These are phyloP conservation scores for Chionographis japonica DNA, from an alignment of 106 monocot genomes.

Conservation along the genomic window DNA sequence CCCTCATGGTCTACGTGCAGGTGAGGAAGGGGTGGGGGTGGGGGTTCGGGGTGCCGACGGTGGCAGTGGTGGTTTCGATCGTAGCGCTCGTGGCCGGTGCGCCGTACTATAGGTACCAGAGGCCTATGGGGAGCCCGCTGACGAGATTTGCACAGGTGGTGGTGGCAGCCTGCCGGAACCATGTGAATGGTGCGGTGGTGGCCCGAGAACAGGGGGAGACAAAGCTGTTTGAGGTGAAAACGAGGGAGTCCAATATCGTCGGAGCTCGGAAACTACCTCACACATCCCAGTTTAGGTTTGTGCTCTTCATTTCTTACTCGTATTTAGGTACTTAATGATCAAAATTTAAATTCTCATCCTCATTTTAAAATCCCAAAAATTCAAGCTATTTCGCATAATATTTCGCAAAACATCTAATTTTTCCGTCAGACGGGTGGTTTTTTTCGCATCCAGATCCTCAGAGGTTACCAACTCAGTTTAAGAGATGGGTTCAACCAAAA, in stretches of 20 bases:
- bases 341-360: too few species aligned
- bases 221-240: conserved; percentile 5
- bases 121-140: conserved; percentile 25
- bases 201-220: background rate
- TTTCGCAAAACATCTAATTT: too few species aligned
- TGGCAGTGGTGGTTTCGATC: conserved; percentile 8
- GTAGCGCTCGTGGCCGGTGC: conserved; percentile 16
- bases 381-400: too few species aligned
- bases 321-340: too few species aligned
- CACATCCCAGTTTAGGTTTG: conserved; percentile 25
- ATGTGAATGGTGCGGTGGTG: background rate
- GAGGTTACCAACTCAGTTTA: too few species aligned
- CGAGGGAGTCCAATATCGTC: conserved; percentile 17
- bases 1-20: conserved; percentile 33
- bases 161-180: conserved; percentile 17
- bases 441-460: too few species aligned
- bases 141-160: conserved; percentile 28
- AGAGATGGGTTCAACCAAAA: too few species aligned
- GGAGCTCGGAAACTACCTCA: conserved; percentile 23
- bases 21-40: conserved; percentile 25
- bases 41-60: conserved; percentile 38
- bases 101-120: conserved; percentile 16
- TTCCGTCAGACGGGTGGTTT: too few species aligned
- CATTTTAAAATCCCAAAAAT: too few species aligned
- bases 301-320: background rate